These are phyloP conservation scores for Phytophthora hibernalis DNA, from an alignment of 352 stramenopile species.

Conservation along the genomic window DNA sequence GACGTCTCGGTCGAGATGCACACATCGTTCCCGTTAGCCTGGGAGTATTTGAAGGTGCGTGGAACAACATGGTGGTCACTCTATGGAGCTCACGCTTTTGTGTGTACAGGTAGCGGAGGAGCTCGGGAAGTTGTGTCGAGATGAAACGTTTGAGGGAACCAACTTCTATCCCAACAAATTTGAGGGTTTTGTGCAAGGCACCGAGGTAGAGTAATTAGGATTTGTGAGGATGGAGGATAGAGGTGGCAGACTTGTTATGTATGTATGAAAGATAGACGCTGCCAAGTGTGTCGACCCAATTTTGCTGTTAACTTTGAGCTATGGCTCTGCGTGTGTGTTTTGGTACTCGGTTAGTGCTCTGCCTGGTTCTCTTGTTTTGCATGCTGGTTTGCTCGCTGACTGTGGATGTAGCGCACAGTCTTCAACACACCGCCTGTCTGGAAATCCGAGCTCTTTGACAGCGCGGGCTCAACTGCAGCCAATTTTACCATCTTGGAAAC, in stretches of 20 bases:
- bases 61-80: not conserved
- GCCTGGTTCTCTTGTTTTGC: constrained; percentile 37
- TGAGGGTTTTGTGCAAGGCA: constrained; percentile 49
- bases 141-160: constrained; percentile 95
- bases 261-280: constrained; percentile 30
- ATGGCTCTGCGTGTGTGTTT: not conserved
- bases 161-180: constrained; percentile 97
- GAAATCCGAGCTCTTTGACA: constrained; percentile 30
- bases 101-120: constrained; percentile 89
- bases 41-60: constrained; percentile 94
- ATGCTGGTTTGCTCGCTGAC: constrained; percentile 22
- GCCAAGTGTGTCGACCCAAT: constrained; percentile 7
- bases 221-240: constrained; percentile 15
- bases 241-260: constrained; percentile 2
- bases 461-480: constrained; percentile 20
- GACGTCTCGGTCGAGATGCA: constrained; percentile 93
- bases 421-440: constrained; percentile 42
- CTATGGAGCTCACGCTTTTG: constrained; percentile 6
- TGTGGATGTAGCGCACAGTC: constrained; percentile 42
- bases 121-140: constrained; percentile 93
- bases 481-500: constrained; percentile 73
- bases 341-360: constrained; percentile 22
- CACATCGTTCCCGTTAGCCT: constrained; percentile 94
- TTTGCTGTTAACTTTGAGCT: constrained; percentile 20
- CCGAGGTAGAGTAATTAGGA: constrained; percentile 24